These are phyloP conservation scores for Dalbergia oliveri DNA, from an alignment of 306 rosid species.

Conservation along the genomic window DNA sequence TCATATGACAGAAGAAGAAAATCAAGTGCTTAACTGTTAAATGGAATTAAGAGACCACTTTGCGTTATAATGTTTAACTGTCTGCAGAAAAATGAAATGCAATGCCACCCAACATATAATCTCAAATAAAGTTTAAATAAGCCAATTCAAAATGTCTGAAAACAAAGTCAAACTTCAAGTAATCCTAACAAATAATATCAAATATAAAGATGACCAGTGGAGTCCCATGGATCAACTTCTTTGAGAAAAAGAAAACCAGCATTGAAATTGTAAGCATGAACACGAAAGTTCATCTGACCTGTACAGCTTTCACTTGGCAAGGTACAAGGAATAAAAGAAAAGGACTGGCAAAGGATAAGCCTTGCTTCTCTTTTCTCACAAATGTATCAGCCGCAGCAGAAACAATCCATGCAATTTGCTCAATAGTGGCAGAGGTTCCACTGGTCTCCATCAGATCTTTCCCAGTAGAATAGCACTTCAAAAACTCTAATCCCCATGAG, in stretches of 20 bases:
- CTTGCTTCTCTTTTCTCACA: conserved; percentile 85
- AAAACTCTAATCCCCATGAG: conserved; percentile 91
- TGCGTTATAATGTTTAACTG: background rate
- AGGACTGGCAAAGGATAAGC: conserved; percentile 66
- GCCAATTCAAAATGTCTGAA: conserved; percentile 1
- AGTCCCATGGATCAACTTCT: conserved; percentile 14
- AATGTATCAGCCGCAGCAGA: conserved; percentile 81
- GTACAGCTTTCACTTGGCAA: conserved; percentile 76
- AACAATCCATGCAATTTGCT: conserved; percentile 91
- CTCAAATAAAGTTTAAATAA: background rate
- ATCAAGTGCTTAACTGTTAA: background rate
- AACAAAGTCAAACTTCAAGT: conserved; percentile 22
- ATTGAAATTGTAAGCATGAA: conserved; percentile 26
- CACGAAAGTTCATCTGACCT: conserved; percentile 57
- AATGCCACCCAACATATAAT: conserved; percentile 25
- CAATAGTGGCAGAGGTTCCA: conserved; percentile 68
- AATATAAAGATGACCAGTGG: background rate
- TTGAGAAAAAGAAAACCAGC: conserved; percentile 16
- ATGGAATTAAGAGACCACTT: background rate
- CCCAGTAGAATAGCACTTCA: conserved; percentile 73
- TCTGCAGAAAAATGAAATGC: conserved; percentile 8
- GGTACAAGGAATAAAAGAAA: conserved; percentile 89
- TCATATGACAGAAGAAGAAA: background rate
- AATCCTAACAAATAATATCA: conserved; percentile 22
- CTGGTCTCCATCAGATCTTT: conserved; percentile 80